These are phyloP conservation scores for Pseudogymnoascus destructans DNA, from an alignment of 2,329 filamentous ascomycete genomes.

Conservation along the genomic window DNA sequence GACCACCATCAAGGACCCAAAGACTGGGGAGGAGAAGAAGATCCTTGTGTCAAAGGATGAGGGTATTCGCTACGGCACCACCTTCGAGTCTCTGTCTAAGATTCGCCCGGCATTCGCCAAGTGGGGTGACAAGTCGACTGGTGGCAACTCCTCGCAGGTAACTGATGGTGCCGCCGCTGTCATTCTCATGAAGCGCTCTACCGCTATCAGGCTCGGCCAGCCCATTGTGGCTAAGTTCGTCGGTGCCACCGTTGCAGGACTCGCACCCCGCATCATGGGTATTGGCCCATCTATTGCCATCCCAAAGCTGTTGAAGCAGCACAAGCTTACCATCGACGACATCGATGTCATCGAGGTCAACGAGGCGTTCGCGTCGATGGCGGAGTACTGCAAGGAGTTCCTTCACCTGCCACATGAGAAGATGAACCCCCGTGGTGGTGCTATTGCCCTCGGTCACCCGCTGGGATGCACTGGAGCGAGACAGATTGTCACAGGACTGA, in stretches of 20 bases:
- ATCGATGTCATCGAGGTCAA: slow-evolving; percentile 89
- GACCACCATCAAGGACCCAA: slow-evolving; percentile 69
- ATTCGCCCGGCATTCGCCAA: slow-evolving; percentile 82
- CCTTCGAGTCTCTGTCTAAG: slow-evolving; percentile 67
- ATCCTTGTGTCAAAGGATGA: slow-evolving; percentile 78
- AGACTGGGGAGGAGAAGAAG: slow-evolving; percentile 63
- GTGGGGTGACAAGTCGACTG: slow-evolving; percentile 75
- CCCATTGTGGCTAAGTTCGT: slow-evolving; percentile 93
- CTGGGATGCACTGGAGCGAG: slow-evolving; percentile 65
- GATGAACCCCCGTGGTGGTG: slow-evolving; percentile 71
- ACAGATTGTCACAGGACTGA: slow-evolving; percentile 81
- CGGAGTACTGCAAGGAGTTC: slow-evolving; percentile 74
- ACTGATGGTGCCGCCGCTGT: slow-evolving; percentile 88
- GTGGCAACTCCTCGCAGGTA: slow-evolving; percentile 87
- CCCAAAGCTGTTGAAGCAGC: slow-evolving; percentile 72
- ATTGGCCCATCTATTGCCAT: slow-evolving; percentile 67
- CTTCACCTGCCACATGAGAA: slow-evolving; percentile 60
- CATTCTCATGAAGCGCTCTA: slow-evolving; percentile 87
- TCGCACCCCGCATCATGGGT: slow-evolving; percentile 92
- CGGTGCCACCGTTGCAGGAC: slow-evolving; percentile 77
- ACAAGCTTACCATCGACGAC: slow-evolving; percentile 65
- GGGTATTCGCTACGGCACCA: slow-evolving; percentile 82
- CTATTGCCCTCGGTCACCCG: slow-evolving; percentile 72
- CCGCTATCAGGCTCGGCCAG: slow-evolving; percentile 72
- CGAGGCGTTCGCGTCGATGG: slow-evolving; percentile 97